Base-by-base conservation (phyloP, 2,329 filamentous ascomycete genomes). In the Cytospora mali region DNA sequence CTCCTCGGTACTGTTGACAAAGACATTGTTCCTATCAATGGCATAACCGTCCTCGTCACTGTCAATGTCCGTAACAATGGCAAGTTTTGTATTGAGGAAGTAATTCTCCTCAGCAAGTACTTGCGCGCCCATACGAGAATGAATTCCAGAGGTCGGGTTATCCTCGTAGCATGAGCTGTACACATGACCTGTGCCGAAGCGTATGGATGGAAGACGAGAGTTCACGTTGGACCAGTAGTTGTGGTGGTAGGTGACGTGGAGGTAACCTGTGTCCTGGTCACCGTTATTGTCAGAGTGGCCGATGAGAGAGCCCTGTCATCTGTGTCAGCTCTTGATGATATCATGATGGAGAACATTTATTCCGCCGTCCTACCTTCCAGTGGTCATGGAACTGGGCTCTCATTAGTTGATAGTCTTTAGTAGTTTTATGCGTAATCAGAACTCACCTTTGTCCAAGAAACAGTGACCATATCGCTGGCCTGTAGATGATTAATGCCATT, bases 221-320 rank as follows among this genome's bases (percentile, higher is more conserved):
- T 79, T 79, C 61, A 73, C 69, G 64, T 80, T 77, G 25, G 69
- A 68, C 78, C 77, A 81, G 70, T 79, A 73, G 72, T 83, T 83
- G 69, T 83, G 79, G 68, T 82, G 79, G 65, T 81, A 82, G 0
- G 77, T 81, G 60, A 83, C 68, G 68, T 79, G 79, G 7, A 82
- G 74, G 56, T 78, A 72, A 6, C 78, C 79, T 2, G 64, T 72
- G 67, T 80, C 79, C 33, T 65, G 55, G n/a, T 27, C 63, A 4
- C 69, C 75, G 75, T 87, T 87, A 74, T 62, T 79, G 77, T 88
- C 83, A 18, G 79, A 82, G 80, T 88, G 85, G 23, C 83, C 85
- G 66, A 88, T 76, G 18, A 88, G 79, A 0, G 82, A 85, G 39
- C 62, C 62, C 58, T 62, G 7, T 21, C 21, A 11, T 16, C 14